A percentile compares a stretch with the other conserved stretches of the same genome.
Evolutionary conservation across 805 yeast species (phyloP).

Genomic region (Spathaspora arborariae): DNA sequence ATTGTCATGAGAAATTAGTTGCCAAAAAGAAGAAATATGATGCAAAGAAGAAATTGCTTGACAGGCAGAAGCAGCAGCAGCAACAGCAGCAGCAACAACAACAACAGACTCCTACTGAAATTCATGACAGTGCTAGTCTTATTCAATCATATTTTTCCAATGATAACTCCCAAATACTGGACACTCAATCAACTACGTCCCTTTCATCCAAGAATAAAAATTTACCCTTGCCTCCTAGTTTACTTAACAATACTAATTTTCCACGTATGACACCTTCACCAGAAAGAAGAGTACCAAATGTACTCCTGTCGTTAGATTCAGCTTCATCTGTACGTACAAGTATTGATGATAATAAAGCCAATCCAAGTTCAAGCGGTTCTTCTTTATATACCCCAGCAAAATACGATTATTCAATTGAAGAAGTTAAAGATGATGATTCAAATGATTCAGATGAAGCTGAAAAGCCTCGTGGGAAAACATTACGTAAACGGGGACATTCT

Average conservation of each 20-base stretch:
- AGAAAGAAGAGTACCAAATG: neutral
- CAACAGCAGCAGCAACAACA: neutral
- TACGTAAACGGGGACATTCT: neutral
- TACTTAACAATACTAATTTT: no score
- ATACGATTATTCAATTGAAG: slow-evolving; percentile 36
- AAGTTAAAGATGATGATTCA: slow-evolving; percentile 25
- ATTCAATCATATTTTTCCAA: slow-evolving; percentile 6
- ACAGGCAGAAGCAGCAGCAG: neutral
- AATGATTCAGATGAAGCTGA: slow-evolving; percentile 27
- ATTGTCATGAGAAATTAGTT: slow-evolving; percentile 80
- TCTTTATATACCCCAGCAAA: neutral
- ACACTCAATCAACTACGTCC: neutral
- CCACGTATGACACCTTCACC: neutral
- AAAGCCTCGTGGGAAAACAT: neutral
- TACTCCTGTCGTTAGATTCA: neutral
- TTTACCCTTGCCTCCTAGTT: slow-evolving; percentile 14
- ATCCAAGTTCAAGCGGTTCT: neutral
- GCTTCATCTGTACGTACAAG: neutral
- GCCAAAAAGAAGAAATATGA: slow-evolving; percentile 71
- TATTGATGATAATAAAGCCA: neutral
- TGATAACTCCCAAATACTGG: neutral
- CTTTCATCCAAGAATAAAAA: slow-evolving; percentile 10
- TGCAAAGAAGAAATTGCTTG: slow-evolving; percentile 32
- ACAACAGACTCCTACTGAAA: neutral
- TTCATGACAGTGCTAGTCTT: no score